These are phyloP conservation scores for Inonotus hispidus DNA, from an alignment of 1,284 basidiomycete genomes.

Conservation along the genomic window DNA sequence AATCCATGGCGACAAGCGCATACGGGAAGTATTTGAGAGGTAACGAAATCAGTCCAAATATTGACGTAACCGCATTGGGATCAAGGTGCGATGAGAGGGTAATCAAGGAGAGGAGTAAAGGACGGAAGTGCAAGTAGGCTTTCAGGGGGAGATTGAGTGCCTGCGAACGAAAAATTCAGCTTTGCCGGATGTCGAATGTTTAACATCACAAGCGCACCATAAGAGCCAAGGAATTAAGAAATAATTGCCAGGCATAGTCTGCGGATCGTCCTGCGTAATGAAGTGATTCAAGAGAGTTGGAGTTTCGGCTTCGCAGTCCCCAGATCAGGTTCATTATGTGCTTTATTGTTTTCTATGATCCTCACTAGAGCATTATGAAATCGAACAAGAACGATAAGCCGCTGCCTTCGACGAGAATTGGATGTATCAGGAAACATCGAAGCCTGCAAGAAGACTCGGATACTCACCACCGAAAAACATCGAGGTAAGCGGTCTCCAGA, in stretches of 20 bases:
- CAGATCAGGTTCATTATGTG: background rate
- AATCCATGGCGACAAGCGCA: conserved; percentile 66
- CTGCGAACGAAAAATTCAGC: conserved; percentile 24
- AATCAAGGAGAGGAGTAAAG: conserved; percentile 62
- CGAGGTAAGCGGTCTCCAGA: conserved; percentile 75
- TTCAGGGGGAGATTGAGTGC: conserved; percentile 61
- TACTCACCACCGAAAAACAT: conserved; percentile 73
- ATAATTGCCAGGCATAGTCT: conserved; percentile 72
- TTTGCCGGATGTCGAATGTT: background rate
- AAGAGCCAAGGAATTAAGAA: conserved; percentile 49
- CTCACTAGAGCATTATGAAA: conserved; percentile 73
- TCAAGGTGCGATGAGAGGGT: conserved; percentile 67
- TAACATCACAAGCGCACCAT: conserved; percentile 45
- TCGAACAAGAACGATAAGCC: conserved; percentile 68
- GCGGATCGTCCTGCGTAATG: conserved; percentile 55
- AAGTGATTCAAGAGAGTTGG: conserved; percentile 58
- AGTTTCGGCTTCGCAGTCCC: conserved; percentile 46
- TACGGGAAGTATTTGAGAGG: conserved; percentile 75
- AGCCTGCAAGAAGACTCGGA: background rate
- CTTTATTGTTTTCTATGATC: conserved; percentile 10
- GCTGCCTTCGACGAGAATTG: conserved; percentile 33
- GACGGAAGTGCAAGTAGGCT: conserved; percentile 53
- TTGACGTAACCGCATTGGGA: conserved; percentile 60
- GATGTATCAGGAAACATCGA: background rate
- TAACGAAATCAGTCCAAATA: conserved; percentile 70